phyloP scores from a whole-genome alignment of 2,329 filamentous ascomycete genomes.

The Diplodia scrobiculata region DNA sequence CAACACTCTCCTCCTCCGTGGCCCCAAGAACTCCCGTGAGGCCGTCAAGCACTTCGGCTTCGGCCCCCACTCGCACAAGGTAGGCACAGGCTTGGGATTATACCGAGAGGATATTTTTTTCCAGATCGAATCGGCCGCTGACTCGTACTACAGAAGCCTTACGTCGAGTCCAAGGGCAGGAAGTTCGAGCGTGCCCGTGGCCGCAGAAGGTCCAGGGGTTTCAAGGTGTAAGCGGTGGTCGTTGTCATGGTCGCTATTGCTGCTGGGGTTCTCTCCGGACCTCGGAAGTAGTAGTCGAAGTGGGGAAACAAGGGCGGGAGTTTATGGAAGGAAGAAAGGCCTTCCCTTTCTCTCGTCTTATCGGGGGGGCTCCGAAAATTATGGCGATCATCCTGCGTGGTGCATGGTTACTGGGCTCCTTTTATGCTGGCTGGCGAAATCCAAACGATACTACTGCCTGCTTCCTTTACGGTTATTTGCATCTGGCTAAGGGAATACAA shows the following conservation, averaged over 20 bases:
- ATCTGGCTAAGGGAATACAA: slow-evolving; percentile 30
- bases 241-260: slow-evolving; percentile 22
- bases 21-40: slow-evolving; percentile 97
- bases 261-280: not conserved
- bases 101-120: slow-evolving; percentile 31
- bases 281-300: not conserved
- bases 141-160: slow-evolving; percentile 71
- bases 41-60: slow-evolving; percentile 99
- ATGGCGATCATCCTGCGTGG: slow-evolving; percentile 29
- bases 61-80: slow-evolving; percentile 97
- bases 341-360: slow-evolving; percentile 18
- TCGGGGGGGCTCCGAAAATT: slow-evolving; percentile 24
- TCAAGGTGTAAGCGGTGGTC: slow-evolving; percentile 85
- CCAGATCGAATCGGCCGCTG: slow-evolving; percentile 15
- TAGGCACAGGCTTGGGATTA: slow-evolving; percentile 46
- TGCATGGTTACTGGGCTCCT: slow-evolving; percentile 29
- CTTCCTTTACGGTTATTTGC: slow-evolving; percentile 29
- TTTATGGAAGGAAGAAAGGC: slow-evolving; percentile 12
- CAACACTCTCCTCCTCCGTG: slow-evolving; percentile 96
- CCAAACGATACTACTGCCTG: slow-evolving; percentile 23
- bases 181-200: slow-evolving; percentile 99
- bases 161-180: slow-evolving; percentile 96
- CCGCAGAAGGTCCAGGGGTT: slow-evolving; percentile 95
- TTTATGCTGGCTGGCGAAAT: slow-evolving; percentile 28
- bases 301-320: slow-evolving; percentile 8